Evolutionary conservation across 2,329 filamentous ascomycete genomes (phyloP), one percentile per base, ranked within the genome.

Genomic region (Fusarium sp.): DNA sequence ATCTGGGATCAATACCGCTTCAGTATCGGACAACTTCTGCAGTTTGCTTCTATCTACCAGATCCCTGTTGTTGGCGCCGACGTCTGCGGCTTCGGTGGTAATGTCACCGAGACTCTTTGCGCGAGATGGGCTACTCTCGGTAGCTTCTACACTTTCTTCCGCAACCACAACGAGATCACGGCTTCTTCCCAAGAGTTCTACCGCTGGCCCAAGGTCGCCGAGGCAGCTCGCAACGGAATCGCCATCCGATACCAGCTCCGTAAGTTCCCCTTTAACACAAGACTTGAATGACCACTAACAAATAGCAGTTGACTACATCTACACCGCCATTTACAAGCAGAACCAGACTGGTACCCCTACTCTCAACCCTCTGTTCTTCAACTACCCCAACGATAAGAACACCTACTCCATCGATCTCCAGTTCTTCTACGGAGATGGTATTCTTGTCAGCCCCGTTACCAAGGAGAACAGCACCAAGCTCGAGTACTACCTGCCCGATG

Each of bases 41-140:
- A 84, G 3, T 91, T 91, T 51, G 82, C 86, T 0, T 82, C 88
- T 7, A 82, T 92, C 59, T 92, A 89, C 78, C 89, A 92, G 68
- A 76, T 92, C 1, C 89, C 90, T 11, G 88, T 92, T 84, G 87
- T 87, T 1, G 90, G 90, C 14, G 83, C 87, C 4, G 93, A 96
- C 62, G 89, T 94, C 0, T 96, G 93, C 72, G 93, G 93, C 0
- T 96, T 91, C 73, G 89, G 82, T 13, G 84, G 82, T 15, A 85
- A 91, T 71, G 89, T 62, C 0, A 73, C 68, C 0, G 71, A 73
- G 30, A 71, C 66, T 0, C 71, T 73, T 2, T 73, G 71, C 1
- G 71, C 71, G 0, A 86, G 89, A 46, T 92, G 89, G 89, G 87
- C 88, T 0, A 81, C 84, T 19, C 82, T 91, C 0, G 89, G 89